Evolutionary conservation across 108 stramenopile genomes (phyloP).

Genomic region (Asterionellopsis glacialis): DNA sequence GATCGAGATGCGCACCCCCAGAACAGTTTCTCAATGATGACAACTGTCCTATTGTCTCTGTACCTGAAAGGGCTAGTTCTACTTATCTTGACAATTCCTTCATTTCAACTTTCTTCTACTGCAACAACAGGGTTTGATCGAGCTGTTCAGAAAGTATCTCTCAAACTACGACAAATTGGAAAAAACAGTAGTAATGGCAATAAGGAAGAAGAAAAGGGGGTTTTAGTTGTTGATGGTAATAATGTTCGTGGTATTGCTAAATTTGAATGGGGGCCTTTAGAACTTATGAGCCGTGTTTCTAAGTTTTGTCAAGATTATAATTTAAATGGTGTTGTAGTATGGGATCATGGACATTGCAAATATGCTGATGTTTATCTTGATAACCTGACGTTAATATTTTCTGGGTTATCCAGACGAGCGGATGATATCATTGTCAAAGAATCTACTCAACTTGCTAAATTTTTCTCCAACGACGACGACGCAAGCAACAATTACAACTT

Average conservation of each 20-base stretch:
- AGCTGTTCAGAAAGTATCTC: too few relatives aligned
- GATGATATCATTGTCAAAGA: conserved; percentile 21
- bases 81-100: too few relatives aligned
- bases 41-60: too few relatives aligned
- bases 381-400: conserved; percentile 10
- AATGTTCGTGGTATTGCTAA: conserved; percentile 25
- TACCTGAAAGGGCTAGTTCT: too few relatives aligned
- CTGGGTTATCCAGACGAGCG: conserved; percentile 13
- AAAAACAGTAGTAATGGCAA: too few relatives aligned
- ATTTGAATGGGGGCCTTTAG: conserved; percentile 18
- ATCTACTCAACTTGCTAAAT: conserved; percentile 6
- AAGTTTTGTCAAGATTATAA: conserved; percentile 12
- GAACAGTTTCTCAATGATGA: too few relatives aligned
- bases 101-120: too few relatives aligned
- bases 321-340: conserved; percentile 12
- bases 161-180: too few relatives aligned
- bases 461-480: background rate
- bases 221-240: conserved; percentile 16
- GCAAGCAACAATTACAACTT: background rate
- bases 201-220: background rate
- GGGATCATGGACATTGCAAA: conserved; percentile 19
- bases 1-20: too few relatives aligned
- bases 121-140: too few relatives aligned
- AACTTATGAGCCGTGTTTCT: conserved; percentile 8
- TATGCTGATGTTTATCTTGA: conserved; percentile 11